Percentiles rank a stretch among this genome's conserved stretches.
These are phyloP conservation scores for Mortierella alpina DNA, from an alignment of 192 early-diverging fungal genomes.

Conservation along the genomic window DNA sequence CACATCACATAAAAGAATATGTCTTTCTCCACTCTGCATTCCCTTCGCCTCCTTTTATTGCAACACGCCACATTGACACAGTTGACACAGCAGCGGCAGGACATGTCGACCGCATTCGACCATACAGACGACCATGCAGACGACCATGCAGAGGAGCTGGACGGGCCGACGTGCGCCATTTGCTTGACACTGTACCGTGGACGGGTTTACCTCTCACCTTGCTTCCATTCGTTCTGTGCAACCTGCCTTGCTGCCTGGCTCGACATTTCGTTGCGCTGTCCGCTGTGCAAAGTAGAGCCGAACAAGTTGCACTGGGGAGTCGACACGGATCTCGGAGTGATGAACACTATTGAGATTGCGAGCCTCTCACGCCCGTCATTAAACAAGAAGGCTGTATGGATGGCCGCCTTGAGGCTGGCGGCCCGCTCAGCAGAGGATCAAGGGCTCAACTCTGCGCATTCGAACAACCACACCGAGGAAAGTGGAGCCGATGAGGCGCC, in stretches of 20 bases:
- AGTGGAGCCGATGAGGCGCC: background rate
- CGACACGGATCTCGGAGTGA: conserved; percentile 18
- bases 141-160: background rate
- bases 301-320: conserved; percentile 25
- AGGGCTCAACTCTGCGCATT: background rate
- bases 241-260: conserved; percentile 35
- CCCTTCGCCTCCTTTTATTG: background rate
- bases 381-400: background rate
- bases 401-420: background rate
- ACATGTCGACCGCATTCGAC: background rate
- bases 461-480: background rate
- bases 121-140: background rate
- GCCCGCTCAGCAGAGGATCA: background rate
- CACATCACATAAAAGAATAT: background rate
- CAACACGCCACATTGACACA: background rate
- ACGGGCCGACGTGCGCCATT: conserved; percentile 19
- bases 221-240: conserved; percentile 43
- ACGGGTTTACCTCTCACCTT: conserved; percentile 38
- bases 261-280: conserved; percentile 18
- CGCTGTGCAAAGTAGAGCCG: conserved; percentile 30
- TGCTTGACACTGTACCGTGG: conserved; percentile 16
- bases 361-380: no score
- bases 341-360: conserved; percentile 21
- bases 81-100: no score
- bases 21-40: background rate